These are phyloP conservation scores for Stachybotrys elegans DNA, from an alignment of 2,329 filamentous ascomycete genomes.

Conservation along the genomic window DNA sequence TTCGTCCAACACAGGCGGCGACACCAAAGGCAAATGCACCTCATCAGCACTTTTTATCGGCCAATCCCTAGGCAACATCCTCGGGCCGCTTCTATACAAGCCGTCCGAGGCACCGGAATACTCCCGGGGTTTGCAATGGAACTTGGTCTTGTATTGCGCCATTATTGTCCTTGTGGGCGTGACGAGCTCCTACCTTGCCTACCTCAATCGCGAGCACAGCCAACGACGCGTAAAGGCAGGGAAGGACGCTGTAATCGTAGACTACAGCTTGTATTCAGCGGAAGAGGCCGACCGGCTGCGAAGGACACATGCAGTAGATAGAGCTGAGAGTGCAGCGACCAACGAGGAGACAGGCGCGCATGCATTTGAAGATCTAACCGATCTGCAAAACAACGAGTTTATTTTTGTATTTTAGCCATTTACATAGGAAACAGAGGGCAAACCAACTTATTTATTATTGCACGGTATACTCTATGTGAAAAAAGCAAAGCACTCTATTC, in stretches of 20 bases:
- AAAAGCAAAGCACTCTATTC: no score
- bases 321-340: conserved; percentile 1
- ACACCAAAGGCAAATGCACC: conserved; percentile 59
- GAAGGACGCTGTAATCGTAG: conserved; percentile 11
- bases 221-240: conserved; percentile 15
- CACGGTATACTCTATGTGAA: no score
- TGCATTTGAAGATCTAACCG: conserved; percentile 40
- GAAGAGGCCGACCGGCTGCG: conserved; percentile 9
- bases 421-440: no score
- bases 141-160: conserved; percentile 35
- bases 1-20: conserved; percentile 52
- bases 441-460: no score
- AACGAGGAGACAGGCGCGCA: conserved; percentile 3
- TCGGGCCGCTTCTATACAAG: conserved; percentile 53
- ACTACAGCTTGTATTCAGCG: conserved; percentile 14
- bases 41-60: conserved; percentile 51
- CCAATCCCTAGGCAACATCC: conserved; percentile 54
- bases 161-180: conserved; percentile 34
- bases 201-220: conserved; percentile 45
- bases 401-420: conserved; percentile 43
- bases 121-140: conserved; percentile 47
- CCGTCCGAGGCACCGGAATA: conserved; percentile 2
- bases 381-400: conserved; percentile 53
- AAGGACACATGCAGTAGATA: conserved; percentile 1
- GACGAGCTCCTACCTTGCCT: conserved; percentile 27